These are phyloP conservation scores for Pistacia integerrima DNA, from an alignment of 345 rosid genomes.

Conservation along the genomic window DNA sequence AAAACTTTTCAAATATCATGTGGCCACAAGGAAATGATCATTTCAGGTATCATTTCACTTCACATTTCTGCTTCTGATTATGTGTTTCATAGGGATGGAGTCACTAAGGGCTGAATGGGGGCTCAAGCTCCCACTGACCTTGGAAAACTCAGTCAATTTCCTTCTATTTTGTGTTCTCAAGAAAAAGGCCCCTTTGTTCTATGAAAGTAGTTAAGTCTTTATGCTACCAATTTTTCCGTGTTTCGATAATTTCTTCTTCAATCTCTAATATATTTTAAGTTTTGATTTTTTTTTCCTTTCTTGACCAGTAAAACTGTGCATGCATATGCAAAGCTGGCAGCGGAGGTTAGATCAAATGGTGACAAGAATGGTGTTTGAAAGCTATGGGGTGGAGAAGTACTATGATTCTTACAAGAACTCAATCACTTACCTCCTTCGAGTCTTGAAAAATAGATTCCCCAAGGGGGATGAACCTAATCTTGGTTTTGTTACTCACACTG, in stretches of 20 bases:
- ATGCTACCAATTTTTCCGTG: too few relatives aligned
- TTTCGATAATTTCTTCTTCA: too few relatives aligned
- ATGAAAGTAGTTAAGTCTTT: too few relatives aligned
- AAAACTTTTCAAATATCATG: too few relatives aligned
- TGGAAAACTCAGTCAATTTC: too few relatives aligned
- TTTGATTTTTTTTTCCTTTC: neutral
- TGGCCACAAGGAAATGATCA: slow-evolving; percentile 51
- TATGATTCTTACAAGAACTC: slow-evolving; percentile 37
- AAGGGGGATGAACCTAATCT: slow-evolving; percentile 27
- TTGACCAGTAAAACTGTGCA: slow-evolving; percentile 15
- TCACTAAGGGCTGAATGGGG: too few relatives aligned
- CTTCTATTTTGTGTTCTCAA: too few relatives aligned
- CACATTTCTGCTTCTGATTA: neutral
- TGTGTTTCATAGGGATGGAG: too few relatives aligned
- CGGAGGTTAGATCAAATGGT: slow-evolving; percentile 51
- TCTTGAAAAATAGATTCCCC: slow-evolving; percentile 51
- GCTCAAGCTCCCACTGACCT: too few relatives aligned
- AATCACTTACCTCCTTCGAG: slow-evolving; percentile 48
- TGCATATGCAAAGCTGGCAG: slow-evolving; percentile 25
- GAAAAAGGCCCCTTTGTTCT: too few relatives aligned
- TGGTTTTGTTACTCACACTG: slow-evolving; percentile 55
- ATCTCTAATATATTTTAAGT: too few relatives aligned
- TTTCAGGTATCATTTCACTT: slow-evolving; percentile 46
- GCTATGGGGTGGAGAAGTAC: slow-evolving; percentile 44
- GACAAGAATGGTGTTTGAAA: slow-evolving; percentile 59